Percentiles rank a stretch among this genome's conserved stretches.
phyloP scores from a whole-genome alignment of 345 rosid genomes.

The Lepidium sativum region DNA sequence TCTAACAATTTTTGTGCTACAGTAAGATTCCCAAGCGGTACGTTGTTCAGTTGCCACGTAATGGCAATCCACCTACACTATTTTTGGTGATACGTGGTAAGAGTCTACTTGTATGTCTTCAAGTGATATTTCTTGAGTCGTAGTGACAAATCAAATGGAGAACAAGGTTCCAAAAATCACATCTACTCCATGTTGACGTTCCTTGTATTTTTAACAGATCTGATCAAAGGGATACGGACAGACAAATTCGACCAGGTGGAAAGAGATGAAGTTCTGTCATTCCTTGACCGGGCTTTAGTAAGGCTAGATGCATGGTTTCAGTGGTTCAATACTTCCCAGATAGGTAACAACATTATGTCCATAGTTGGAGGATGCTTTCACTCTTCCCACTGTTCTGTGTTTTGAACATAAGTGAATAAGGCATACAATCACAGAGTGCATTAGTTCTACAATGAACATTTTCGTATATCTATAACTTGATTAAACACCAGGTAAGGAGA shows the following conservation, averaged over 20 bases:
- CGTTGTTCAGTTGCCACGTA: conserved; percentile 68
- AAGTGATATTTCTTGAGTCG: not conserved
- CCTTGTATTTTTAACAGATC: conserved; percentile 33
- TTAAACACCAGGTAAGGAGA: conserved; percentile 53
- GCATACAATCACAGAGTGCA: not conserved
- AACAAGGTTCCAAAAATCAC: not conserved
- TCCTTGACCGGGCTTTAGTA: conserved; percentile 58
- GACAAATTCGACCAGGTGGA: conserved; percentile 49
- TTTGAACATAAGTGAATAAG: not conserved
- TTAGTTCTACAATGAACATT: not conserved
- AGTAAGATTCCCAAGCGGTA: conserved; percentile 80
- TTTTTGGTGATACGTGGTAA: conserved; percentile 77
- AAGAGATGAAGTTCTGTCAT: conserved; percentile 50
- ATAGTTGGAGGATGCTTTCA: not conserved
- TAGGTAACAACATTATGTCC: conserved; percentile 37
- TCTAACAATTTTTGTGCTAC: conserved; percentile 24
- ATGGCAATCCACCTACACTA: conserved; percentile 89
- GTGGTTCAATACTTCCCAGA: conserved; percentile 82
- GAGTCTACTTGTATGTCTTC: not conserved
- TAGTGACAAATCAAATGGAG: not conserved
- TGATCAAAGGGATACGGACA: conserved; percentile 48
- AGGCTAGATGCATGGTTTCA: conserved; percentile 87
- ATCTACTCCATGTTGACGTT: not conserved
- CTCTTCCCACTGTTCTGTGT: not conserved
- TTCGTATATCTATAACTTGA: not conserved